A percentile compares a stretch with the other conserved stretches of the same genome.
Evolutionary conservation across 176 grass and related monocot species (phyloP).

Genomic region (Stipa capillata): DNA sequence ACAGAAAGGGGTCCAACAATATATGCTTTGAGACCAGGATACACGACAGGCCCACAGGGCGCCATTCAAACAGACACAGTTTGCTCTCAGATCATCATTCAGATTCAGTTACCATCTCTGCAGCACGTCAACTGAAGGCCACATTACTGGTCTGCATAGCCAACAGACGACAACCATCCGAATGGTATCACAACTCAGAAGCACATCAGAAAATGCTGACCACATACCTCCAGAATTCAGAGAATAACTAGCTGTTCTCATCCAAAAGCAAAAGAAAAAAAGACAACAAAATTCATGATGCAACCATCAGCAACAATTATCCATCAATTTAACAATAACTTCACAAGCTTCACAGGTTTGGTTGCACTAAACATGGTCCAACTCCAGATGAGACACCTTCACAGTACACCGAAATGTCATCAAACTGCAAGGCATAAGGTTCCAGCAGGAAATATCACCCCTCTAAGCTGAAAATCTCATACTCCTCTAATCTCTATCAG

Average conservation of each 20-base stretch:
- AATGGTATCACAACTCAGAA: background rate
- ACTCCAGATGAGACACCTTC: background rate
- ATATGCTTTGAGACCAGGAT: background rate
- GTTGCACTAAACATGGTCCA: background rate
- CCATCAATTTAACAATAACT: background rate
- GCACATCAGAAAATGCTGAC: background rate
- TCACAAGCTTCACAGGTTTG: background rate
- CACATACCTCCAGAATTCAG: background rate
- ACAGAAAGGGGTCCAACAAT: background rate
- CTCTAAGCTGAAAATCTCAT: background rate
- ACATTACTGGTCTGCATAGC: background rate
- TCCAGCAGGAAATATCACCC: background rate
- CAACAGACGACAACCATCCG: background rate
- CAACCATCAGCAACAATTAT: background rate
- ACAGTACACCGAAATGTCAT: background rate
- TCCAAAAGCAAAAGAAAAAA: background rate
- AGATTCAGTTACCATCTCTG: background rate
- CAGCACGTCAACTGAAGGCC: background rate
- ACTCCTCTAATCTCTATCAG: background rate
- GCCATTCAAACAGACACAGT: background rate
- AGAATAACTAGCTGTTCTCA: background rate
- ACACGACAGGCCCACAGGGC: background rate
- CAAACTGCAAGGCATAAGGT: background rate
- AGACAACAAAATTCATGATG: background rate
- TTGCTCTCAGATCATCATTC: conserved; percentile 4